Conservation (phyloP, 1,284 basidiomycete species). For the Pulchroboletus neoregius region DNA sequence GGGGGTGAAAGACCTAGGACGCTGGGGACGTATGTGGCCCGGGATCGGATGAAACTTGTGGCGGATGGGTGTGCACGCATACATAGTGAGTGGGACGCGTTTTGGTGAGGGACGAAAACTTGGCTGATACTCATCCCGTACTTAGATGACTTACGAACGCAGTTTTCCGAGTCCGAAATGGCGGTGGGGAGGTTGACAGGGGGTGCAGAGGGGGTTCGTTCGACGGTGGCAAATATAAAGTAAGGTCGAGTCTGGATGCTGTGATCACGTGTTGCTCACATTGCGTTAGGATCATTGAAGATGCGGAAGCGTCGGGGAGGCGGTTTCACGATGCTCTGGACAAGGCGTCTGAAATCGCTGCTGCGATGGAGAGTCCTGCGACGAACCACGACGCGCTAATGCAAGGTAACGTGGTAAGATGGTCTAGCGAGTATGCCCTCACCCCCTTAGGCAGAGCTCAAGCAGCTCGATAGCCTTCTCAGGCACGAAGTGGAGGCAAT, state of each 20-base stretch:
- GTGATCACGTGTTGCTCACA: constrained; percentile 6
- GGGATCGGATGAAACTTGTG: constrained; percentile 74
- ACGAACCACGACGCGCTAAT: constrained; percentile 50
- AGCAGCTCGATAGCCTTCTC: constrained; percentile 55
- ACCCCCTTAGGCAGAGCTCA: constrained; percentile 47
- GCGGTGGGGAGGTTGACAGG: constrained; percentile 52
- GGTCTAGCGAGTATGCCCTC: background rate
- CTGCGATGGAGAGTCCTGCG: constrained; percentile 53
- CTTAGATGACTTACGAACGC: constrained; percentile 52
- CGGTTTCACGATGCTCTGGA: constrained; percentile 57
- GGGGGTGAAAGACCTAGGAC: constrained; percentile 61
- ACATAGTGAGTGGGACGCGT: constrained; percentile 47
- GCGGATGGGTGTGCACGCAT: constrained; percentile 68
- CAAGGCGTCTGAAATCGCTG: constrained; percentile 51
- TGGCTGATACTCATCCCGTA: background rate
- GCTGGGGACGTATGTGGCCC: constrained; percentile 77
- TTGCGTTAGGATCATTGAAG: constrained; percentile 49
- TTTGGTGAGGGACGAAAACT: background rate
- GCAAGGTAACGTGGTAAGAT: constrained; percentile 43
- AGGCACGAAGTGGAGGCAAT: constrained; percentile 58
- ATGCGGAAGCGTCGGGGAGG: constrained; percentile 51
- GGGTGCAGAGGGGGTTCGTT: constrained; percentile 58
- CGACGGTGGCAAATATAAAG: constrained; percentile 46
- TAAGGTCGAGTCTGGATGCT: constrained; percentile 30
- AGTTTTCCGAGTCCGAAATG: constrained; percentile 53